A percentile compares a stretch with the other conserved stretches of the same genome.
Conservation (phyloP, 1,284 basidiomycete species). For the Butyriboletus regius region DNA sequence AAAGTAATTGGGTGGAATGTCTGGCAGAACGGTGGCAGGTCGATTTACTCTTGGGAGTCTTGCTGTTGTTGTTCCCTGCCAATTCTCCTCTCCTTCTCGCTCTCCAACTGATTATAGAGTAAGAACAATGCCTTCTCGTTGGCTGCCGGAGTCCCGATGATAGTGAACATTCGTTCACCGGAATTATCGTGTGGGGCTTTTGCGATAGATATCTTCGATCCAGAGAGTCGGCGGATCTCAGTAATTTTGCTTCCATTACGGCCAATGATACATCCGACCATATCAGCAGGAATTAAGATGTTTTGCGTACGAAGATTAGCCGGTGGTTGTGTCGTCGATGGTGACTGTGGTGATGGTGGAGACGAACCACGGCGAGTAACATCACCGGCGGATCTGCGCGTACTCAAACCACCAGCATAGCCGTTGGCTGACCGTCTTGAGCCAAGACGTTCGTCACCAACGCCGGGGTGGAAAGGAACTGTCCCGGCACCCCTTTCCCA, state of each 20-base stretch:
- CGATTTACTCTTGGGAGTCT: constrained; percentile 44
- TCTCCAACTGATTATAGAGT: constrained; percentile 93
- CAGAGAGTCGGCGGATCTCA: constrained; percentile 92
- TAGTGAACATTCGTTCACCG: constrained; percentile 98
- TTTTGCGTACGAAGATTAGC: constrained; percentile 93
- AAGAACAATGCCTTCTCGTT: constrained; percentile 96
- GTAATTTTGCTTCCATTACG: constrained; percentile 97
- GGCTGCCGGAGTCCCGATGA: constrained; percentile 90
- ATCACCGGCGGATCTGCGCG: constrained; percentile 58
- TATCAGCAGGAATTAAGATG: constrained; percentile 96
- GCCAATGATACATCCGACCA: constrained; percentile 97
- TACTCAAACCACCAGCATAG: constrained; percentile 37
- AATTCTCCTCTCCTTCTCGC: constrained; percentile 87
- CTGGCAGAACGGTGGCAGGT: not conserved
- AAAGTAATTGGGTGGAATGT: constrained; percentile 3
- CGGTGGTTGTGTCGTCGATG: constrained; percentile 45
- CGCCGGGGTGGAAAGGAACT: constrained; percentile 90
- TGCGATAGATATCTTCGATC: constrained; percentile 94
- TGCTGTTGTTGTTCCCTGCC: constrained; percentile 69
- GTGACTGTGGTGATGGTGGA: constrained; percentile 52
- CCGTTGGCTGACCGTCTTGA: constrained; percentile 43
- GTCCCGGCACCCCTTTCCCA: constrained; percentile 92
- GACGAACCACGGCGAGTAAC: constrained; percentile 42
- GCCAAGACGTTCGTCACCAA: constrained; percentile 64
- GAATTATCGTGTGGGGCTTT: constrained; percentile 98